Evolutionary conservation across 2,329 filamentous ascomycete species (phyloP).

Genomic region (Xylaria arbuscula): DNA sequence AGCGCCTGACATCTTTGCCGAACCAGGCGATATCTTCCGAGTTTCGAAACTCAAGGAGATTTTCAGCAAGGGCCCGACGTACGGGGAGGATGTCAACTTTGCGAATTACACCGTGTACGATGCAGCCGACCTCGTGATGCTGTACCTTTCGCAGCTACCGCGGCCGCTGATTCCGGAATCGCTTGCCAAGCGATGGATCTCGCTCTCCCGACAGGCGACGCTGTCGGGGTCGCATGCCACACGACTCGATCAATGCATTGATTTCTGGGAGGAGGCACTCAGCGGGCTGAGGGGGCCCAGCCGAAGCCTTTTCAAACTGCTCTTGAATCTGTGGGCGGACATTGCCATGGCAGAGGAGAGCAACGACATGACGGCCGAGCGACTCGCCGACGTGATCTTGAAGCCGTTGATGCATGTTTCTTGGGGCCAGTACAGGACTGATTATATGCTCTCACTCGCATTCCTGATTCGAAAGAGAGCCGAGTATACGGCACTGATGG

Average conservation of each 20-base stretch:
- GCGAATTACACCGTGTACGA: constrained; percentile 54
- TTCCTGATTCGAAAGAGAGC: constrained; percentile 57
- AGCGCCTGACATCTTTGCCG: constrained; percentile 55
- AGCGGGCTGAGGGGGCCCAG: constrained; percentile 53
- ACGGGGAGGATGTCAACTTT: constrained; percentile 55
- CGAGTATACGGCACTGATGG: constrained; percentile 54
- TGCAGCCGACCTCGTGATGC: constrained; percentile 55
- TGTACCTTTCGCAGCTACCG: constrained; percentile 55
- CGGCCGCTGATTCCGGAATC: constrained; percentile 54
- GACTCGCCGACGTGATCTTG: constrained; percentile 54
- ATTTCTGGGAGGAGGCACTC: constrained; percentile 61
- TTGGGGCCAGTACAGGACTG: constrained; percentile 51
- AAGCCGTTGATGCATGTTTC: constrained; percentile 55
- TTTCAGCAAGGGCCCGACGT: constrained; percentile 53
- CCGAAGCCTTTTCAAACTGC: constrained; percentile 55
- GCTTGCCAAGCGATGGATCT: constrained; percentile 55
- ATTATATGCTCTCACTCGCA: constrained; percentile 57
- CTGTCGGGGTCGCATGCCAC: constrained; percentile 50
- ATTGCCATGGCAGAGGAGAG: constrained; percentile 53
- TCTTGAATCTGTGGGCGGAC: constrained; percentile 58
- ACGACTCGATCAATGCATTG: constrained; percentile 56
- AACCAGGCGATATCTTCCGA: constrained; percentile 49
- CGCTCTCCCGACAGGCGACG: constrained; percentile 55
- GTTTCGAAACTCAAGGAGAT: constrained; percentile 53
- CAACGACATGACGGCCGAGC: constrained; percentile 59